A percentile compares a stretch with the other conserved stretches of the same genome.
Evolutionary conservation across 306 rosid species (phyloP).

Genomic region (Prunus padus): DNA sequence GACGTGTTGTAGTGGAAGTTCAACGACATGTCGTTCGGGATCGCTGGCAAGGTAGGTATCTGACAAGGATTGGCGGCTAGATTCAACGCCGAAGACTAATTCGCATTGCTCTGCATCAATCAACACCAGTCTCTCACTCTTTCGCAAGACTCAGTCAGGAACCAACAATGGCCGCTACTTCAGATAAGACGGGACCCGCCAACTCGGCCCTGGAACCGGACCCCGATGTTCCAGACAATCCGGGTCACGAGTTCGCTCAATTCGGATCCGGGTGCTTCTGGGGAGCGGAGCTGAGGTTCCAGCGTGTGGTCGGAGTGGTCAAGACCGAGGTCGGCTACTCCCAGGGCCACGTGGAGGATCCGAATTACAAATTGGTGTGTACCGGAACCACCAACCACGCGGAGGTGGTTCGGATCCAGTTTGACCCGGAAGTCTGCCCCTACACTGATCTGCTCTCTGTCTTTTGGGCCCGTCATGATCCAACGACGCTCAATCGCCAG

Average conservation of each 20-base stretch:
- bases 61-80: not conserved
- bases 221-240: slow-evolving; percentile 48
- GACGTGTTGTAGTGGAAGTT: rapidly evolving
- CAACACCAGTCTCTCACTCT: not conserved
- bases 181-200: not conserved
- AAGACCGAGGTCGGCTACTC: slow-evolving; percentile 86
- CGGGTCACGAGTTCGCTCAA: slow-evolving; percentile 62
- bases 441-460: slow-evolving; percentile 50
- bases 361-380: slow-evolving; percentile 61
- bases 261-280: slow-evolving; percentile 94
- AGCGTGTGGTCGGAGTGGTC: slow-evolving; percentile 65
- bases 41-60: not conserved
- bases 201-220: slow-evolving; percentile 63
- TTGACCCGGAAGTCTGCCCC: slow-evolving; percentile 63
- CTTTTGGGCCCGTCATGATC: slow-evolving; percentile 80
- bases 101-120: not conserved
- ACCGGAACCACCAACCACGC: slow-evolving; percentile 67
- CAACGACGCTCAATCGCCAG: slow-evolving; percentile 74
- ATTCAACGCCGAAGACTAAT: not conserved
- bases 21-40: not conserved
- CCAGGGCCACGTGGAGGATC: slow-evolving; percentile 67
- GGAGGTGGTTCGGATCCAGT: slow-evolving; percentile 75
- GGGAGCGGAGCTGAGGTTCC: slow-evolving; percentile 76
- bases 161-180: slow-evolving; percentile 17
- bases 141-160: not conserved